A percentile compares a stretch with the other conserved stretches of the same genome.
phyloP scores from a whole-genome alignment of 768 basidiomycete genomes.

The Leccinum imitatum region DNA sequence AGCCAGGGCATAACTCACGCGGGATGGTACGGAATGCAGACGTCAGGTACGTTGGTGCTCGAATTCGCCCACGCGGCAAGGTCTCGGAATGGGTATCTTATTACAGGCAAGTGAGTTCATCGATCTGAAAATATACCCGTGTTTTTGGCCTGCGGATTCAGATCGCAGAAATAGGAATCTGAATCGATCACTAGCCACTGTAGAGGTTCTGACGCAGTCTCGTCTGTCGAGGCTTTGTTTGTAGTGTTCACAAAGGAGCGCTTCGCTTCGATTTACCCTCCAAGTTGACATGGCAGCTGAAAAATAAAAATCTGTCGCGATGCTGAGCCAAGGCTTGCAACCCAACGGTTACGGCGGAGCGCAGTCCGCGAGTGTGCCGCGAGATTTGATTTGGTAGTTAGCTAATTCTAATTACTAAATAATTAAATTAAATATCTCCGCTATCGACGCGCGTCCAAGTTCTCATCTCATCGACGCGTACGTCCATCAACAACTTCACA shows the following conservation, averaged over 20 bases:
- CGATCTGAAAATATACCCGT: background rate
- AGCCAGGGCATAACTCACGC: background rate
- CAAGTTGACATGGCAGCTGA: background rate
- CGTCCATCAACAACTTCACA: conserved; percentile 3
- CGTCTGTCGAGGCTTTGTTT: background rate
- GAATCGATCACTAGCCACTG: background rate
- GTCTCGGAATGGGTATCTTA: background rate
- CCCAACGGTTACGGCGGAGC: background rate
- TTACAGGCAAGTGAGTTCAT: background rate
- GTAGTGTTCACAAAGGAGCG: background rate
- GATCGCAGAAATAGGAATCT: background rate
- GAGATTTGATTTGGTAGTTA: background rate
- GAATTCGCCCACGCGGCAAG: background rate
- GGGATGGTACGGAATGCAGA: conserved; percentile 4
- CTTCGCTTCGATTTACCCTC: background rate
- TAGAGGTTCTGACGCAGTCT: too few species aligned
- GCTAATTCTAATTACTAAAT: background rate
- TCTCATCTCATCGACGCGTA: conserved; percentile 21
- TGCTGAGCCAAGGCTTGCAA: background rate
- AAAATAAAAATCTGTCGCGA: background rate
- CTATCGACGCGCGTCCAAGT: conserved; percentile 30
- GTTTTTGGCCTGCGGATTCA: background rate
- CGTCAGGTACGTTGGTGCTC: background rate
- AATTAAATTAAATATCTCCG: conserved; percentile 13
- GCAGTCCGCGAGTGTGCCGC: background rate